Conservation (phyloP, 1,284 basidiomycete species). For the Tilletia walkeri region DNA sequence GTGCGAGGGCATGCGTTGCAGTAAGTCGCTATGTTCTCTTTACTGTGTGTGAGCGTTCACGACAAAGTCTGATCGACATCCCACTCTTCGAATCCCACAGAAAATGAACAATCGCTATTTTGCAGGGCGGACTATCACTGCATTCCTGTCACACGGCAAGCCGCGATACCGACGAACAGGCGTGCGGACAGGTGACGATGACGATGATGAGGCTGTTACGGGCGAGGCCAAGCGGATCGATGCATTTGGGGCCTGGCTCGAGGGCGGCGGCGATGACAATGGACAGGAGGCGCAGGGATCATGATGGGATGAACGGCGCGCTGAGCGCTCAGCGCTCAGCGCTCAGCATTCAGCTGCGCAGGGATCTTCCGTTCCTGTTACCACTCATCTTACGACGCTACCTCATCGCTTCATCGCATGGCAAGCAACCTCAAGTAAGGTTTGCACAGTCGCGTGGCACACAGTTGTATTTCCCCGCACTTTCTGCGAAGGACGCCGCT, state of each 20-base stretch:
- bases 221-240: constrained; percentile 24
- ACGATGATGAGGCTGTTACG: constrained; percentile 24
- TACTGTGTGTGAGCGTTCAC: neutral
- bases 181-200: constrained; percentile 32
- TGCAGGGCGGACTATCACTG: constrained; percentile 76
- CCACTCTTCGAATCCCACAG: constrained; percentile 56
- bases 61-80: neutral
- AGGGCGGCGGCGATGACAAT: constrained; percentile 21
- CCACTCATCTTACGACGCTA: too few relatives aligned
- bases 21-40: constrained; percentile 60
- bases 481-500: too few relatives aligned
- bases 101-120: constrained; percentile 97
- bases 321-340: too few relatives aligned
- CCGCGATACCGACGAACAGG: constrained; percentile 77
- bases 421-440: too few relatives aligned
- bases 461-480: too few relatives aligned
- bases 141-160: constrained; percentile 74
- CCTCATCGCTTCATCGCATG: too few relatives aligned
- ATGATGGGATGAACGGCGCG: too few relatives aligned
- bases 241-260: constrained; percentile 41
- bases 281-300: too few relatives aligned
- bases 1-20: constrained; percentile 82
- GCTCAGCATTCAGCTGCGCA: too few relatives aligned
- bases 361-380: too few relatives aligned
- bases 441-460: too few relatives aligned